Evolutionary conservation across 768 basidiomycete genomes (phyloP).

Genomic region (Ramaria rubella): DNA sequence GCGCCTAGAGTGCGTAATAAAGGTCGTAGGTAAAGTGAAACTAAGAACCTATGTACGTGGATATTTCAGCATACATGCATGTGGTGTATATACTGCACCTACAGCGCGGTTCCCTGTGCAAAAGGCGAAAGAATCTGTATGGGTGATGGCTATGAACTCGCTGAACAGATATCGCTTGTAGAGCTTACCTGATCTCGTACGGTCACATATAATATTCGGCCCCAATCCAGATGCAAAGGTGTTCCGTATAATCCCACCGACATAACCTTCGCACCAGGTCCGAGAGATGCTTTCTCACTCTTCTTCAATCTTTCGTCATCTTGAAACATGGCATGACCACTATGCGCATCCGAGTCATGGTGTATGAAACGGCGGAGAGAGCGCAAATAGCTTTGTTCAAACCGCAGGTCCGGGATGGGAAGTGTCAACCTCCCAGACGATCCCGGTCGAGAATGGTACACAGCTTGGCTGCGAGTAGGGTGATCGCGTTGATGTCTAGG

Average conservation of each 20-base stretch:
- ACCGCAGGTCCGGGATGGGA: slow-evolving; percentile 65
- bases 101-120: slow-evolving; percentile 64
- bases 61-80: neutral
- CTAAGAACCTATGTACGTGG: slow-evolving; percentile 38
- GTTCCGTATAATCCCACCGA: slow-evolving; percentile 25
- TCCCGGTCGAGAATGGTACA: neutral
- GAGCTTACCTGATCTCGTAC: slow-evolving; percentile 61
- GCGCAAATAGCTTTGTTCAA: slow-evolving; percentile 59
- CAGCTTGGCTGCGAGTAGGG: slow-evolving; percentile 6
- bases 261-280: neutral
- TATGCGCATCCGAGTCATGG: neutral
- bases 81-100: slow-evolving; percentile 20
- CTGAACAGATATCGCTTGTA: neutral
- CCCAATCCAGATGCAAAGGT: slow-evolving; percentile 47
- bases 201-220: slow-evolving; percentile 54
- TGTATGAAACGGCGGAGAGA: slow-evolving; percentile 7
- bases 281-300: no score
- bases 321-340: neutral
- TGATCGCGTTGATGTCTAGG: neutral
- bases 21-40: slow-evolving; percentile 40
- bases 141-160: neutral
- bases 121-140: slow-evolving; percentile 33
- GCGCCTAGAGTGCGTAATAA: slow-evolving; percentile 32
- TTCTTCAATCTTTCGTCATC: neutral
- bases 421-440: slow-evolving; percentile 28